Evolutionary conservation across 495 filamentous ascomycete genomes (phyloP).

Genomic region (Annulohypoxylon stygium): DNA sequence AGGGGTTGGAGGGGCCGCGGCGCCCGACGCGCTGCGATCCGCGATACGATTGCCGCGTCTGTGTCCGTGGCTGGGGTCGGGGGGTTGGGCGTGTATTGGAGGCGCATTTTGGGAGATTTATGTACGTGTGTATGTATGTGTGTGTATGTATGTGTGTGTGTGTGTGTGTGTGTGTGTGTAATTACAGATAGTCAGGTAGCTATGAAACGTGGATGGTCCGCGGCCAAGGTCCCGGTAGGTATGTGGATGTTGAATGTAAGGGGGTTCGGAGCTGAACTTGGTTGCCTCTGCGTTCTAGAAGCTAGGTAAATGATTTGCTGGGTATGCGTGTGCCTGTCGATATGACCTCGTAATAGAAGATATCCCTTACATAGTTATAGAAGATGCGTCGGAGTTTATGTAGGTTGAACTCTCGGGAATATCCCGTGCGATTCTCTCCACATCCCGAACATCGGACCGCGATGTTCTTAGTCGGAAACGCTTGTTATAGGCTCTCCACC

Average conservation of each 20-base stretch:
- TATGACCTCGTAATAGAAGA: background rate
- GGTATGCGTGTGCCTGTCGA: background rate
- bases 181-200: background rate
- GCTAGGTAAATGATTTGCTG: background rate
- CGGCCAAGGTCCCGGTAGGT: background rate
- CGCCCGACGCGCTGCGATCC: slow-evolving; percentile 72
- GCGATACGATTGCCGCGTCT: slow-evolving; percentile 69
- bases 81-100: slow-evolving; percentile 75
- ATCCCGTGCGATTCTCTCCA: slow-evolving; percentile 20
- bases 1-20: slow-evolving; percentile 75
- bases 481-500: slow-evolving; percentile 26
- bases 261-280: background rate
- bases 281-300: background rate
- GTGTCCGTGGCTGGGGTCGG: slow-evolving; percentile 62
- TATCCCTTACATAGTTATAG: too few relatives aligned
- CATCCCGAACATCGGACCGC: slow-evolving; percentile 50
- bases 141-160: too few relatives aligned
- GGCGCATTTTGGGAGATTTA: slow-evolving; percentile 68
- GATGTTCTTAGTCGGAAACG: slow-evolving; percentile 12
- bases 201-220: background rate
- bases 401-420: slow-evolving; percentile 8
- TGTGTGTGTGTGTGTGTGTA: too few relatives aligned
- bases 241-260: background rate
- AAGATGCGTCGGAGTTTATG: background rate
- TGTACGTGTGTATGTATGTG: slow-evolving; percentile 14